These are phyloP conservation scores for Amesomyces nigricolor DNA, from an alignment of 2,329 filamentous ascomycete species.

Conservation along the genomic window DNA sequence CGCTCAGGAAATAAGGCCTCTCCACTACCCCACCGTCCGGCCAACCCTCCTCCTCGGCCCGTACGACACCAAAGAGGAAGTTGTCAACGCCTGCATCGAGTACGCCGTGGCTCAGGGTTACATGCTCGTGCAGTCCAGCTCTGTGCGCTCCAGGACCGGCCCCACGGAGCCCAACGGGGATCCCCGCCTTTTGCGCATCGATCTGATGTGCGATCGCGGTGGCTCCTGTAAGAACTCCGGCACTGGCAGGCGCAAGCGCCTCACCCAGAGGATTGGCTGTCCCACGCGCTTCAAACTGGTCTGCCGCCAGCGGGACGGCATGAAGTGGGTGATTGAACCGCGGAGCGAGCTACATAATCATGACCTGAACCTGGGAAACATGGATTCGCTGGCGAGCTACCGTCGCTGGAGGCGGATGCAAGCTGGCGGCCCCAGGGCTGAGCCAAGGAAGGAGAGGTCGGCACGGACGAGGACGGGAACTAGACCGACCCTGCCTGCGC, in stretches of 20 bases:
- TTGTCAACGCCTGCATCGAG: constrained; percentile 14
- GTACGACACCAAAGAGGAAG: constrained; percentile 19
- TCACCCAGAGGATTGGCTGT: constrained; percentile 21
- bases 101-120: constrained; percentile 24
- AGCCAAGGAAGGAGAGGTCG: constrained; percentile 18
- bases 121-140: constrained; percentile 19
- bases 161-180: constrained; percentile 11
- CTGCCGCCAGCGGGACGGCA: constrained; percentile 18
- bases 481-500: not conserved
- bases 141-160: constrained; percentile 13
- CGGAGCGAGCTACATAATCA: constrained; percentile 25
- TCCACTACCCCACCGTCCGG: constrained; percentile 16
- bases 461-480: constrained; percentile 13
- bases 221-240: constrained; percentile 20
- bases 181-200: constrained; percentile 17
- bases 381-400: constrained; percentile 21
- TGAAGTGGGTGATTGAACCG: constrained; percentile 25
- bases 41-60: constrained; percentile 23
- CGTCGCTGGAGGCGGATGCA: constrained; percentile 22
- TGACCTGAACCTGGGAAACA: constrained; percentile 19
- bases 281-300: constrained; percentile 22
- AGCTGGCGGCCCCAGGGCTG: constrained; percentile 5
- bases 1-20: constrained; percentile 13
- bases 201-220: constrained; percentile 23
- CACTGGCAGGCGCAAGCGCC: constrained; percentile 21